These are phyloP conservation scores for Glonium stellatum DNA, from an alignment of 495 filamentous ascomycete species.

Conservation along the genomic window DNA sequence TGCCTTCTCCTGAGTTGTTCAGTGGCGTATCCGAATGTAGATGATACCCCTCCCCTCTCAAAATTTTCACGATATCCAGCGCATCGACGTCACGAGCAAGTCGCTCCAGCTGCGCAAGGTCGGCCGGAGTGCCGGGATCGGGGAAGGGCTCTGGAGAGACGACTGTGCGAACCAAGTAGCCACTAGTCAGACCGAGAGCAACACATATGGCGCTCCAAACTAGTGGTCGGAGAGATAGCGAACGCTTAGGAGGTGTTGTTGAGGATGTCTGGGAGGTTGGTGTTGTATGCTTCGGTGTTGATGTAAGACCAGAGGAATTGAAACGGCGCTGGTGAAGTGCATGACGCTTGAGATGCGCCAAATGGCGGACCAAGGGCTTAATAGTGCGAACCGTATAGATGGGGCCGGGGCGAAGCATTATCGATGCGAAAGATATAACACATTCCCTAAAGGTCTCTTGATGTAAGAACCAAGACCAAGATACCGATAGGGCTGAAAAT, in stretches of 20 bases:
- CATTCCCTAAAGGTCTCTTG: neutral
- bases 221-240: slow-evolving; percentile 13
- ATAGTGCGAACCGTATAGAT: neutral
- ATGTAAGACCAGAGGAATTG: neutral
- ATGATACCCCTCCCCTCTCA: slow-evolving; percentile 23
- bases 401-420: neutral
- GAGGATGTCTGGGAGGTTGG: neutral
- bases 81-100: slow-evolving; percentile 29
- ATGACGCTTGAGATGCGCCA: neutral
- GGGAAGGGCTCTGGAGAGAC: slow-evolving; percentile 28
- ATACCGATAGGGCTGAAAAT: neutral
- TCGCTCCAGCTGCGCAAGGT: slow-evolving; percentile 24
- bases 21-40: slow-evolving; percentile 18
- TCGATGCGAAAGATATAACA: neutral
- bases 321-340: neutral
- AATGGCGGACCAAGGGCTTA: neutral
- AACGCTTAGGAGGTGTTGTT: slow-evolving; percentile 2
- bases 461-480: neutral
- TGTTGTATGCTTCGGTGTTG: neutral
- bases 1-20: slow-evolving; percentile 11
- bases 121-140: slow-evolving; percentile 26
- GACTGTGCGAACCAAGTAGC: slow-evolving; percentile 7
- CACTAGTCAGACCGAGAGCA: slow-evolving; percentile 4
- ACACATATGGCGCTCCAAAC: slow-evolving; percentile 11
- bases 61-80: slow-evolving; percentile 31